phyloP scores from a whole-genome alignment of 139 green algal species.

The Marvania coccoides region DNA sequence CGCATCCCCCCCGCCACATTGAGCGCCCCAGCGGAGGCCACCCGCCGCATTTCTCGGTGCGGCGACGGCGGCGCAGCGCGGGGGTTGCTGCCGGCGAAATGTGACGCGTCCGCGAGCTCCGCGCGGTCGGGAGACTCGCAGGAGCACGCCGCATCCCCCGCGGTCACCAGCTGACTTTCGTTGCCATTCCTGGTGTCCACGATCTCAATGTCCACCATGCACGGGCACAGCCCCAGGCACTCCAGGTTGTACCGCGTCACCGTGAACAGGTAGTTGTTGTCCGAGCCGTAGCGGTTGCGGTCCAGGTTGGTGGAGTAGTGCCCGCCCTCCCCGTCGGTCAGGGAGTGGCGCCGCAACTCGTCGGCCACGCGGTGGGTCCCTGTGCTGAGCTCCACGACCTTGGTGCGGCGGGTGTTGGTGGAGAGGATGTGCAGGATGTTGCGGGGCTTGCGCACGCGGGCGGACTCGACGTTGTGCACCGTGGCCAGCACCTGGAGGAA shows the following conservation, averaged over 20 bases:
- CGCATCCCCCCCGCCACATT: neutral
- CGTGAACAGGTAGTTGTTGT: constrained; percentile 94
- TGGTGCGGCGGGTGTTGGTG: constrained; percentile 86
- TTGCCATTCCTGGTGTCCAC: constrained; percentile 84
- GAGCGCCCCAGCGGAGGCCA: constrained; percentile 1
- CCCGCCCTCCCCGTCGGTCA: constrained; percentile 64
- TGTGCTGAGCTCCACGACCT: constrained; percentile 83
- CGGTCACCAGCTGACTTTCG: constrained; percentile 61
- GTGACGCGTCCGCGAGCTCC: constrained; percentile 16
- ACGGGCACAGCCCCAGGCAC: constrained; percentile 81
- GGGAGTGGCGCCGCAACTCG: constrained; percentile 79
- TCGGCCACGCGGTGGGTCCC: constrained; percentile 86
- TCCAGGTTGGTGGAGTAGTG: constrained; percentile 95
- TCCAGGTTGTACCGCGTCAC: constrained; percentile 88
- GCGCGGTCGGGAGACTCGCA: constrained; percentile 36
- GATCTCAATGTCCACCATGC: constrained; percentile 91
- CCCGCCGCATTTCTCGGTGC: neutral
- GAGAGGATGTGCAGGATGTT: constrained; percentile 84
- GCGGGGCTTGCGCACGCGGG: constrained; percentile 26
- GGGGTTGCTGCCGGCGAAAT: constrained; percentile 3
- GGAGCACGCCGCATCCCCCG: constrained; percentile 54
- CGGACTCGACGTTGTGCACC: constrained; percentile 62
- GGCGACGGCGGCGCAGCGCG: neutral
- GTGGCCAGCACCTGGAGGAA: constrained; percentile 84
- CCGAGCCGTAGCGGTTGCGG: constrained; percentile 89